Evolutionary conservation across 495 filamentous ascomycete species (phyloP), one percentile per base, ranked within the genome.

Genomic region (Xylaria palmicola): DNA sequence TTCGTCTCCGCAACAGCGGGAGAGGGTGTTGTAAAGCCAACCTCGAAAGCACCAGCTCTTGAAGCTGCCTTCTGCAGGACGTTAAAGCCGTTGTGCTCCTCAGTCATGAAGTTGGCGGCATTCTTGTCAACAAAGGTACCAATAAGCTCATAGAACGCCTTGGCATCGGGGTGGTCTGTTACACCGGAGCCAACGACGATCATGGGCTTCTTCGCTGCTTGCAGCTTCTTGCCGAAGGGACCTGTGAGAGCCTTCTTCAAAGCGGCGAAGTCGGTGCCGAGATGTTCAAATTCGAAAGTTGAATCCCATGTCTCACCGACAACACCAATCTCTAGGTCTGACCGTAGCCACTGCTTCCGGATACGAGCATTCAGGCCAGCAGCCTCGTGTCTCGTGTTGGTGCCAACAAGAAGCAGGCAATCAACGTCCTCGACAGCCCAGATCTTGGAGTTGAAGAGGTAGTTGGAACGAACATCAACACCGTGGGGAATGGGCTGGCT

Each of bases 1-100:
- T 84, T 90, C 7, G 88, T 92, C 63, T 89, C 79, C 22, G 93
- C 87, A 49, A 94, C 90, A 32, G 82, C 78, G 4, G 86, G 80
- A 24, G 90, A 94, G 19, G 92, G 91, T 1, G 88, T 83, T 41
- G 89, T 90, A 75, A 97, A 98, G 70, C 94, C 94, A 66, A 98
- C 83, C 75, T 98, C 94, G 74, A 92, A 98, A 44, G 94, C 94
- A 65, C 90, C 94, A 19, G 87, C 87, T 48, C 94, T 86, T 50
- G 95, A 97, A 55, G 94, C 94, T 15, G 89, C 89, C 56, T 92
- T 86, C 77, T 98, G 94, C 43, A 98, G 87, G 49, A 98, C 85
- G 71, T 97, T 98, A 81, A 92, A 98, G 56, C 93, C 94, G 75
- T 97, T 93, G 92, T 95, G 98, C 65, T 97, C 91, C 22, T 87